phyloP scores from a whole-genome alignment of 306 rosid genomes.

The Trichosanthes truncata region DNA sequence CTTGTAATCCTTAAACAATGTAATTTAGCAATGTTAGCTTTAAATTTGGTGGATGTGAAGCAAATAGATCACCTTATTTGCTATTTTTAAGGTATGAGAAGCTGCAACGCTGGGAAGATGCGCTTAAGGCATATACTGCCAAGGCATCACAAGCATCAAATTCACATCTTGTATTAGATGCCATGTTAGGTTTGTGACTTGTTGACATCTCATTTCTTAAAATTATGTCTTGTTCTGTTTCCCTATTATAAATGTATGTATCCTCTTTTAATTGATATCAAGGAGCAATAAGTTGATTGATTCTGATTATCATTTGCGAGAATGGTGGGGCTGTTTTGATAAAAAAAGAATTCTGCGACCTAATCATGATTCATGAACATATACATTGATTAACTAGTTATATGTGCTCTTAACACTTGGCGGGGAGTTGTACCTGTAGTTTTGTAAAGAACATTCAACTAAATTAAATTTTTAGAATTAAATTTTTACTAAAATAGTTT shows the following conservation, averaged over 20 bases:
- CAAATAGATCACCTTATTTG: not conserved
- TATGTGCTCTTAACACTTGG: not conserved
- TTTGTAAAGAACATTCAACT: not conserved
- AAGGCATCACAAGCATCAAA: slow-evolving; percentile 75
- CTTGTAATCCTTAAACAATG: not conserved
- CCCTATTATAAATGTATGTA: not conserved
- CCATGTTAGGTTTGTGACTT: slow-evolving; percentile 59
- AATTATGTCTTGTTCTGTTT: slow-evolving; percentile 7
- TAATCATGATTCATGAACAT: not conserved
- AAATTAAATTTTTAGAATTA: not conserved
- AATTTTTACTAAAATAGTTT: not conserved
- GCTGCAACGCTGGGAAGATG: slow-evolving; percentile 99
- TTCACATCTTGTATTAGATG: slow-evolving; percentile 69
- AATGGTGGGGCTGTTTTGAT: not conserved
- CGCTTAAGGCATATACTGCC: slow-evolving; percentile 84
- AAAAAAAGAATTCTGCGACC: not conserved
- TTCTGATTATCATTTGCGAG: not conserved
- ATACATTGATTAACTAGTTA: not conserved
- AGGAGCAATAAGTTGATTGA: not conserved
- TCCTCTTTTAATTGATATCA: not conserved
- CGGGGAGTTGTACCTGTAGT: not conserved
- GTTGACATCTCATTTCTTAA: not conserved
- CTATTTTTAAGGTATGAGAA: slow-evolving; percentile 71
- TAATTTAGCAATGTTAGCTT: not conserved
- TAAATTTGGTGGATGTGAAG: not conserved